These are phyloP conservation scores for Cryptococcus wingfieldii DNA, from an alignment of 1,284 basidiomycete species.

Conservation along the genomic window DNA sequence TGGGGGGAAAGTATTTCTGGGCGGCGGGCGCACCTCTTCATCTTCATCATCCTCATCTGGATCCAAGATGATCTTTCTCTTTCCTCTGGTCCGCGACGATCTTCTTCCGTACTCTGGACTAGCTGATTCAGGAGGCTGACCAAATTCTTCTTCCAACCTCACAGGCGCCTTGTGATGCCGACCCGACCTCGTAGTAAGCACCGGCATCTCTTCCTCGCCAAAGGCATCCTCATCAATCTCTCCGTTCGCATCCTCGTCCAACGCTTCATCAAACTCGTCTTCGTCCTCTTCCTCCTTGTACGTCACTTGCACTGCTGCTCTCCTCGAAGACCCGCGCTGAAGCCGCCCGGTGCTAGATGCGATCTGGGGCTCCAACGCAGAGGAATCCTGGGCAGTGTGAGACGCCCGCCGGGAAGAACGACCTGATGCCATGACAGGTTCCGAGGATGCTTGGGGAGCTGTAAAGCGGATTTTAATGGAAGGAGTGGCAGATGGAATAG, in stretches of 20 bases:
- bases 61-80: conserved; percentile 25
- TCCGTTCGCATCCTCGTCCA: conserved; percentile 35
- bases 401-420: neutral
- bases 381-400: neutral
- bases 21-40: conserved; percentile 10
- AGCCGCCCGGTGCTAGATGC: conserved; percentile 8
- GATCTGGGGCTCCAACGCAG: neutral
- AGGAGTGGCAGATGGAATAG: neutral
- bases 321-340: conserved; percentile 10
- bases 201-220: conserved; percentile 6
- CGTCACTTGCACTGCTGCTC: conserved; percentile 8
- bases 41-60: conserved; percentile 38
- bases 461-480: conserved; percentile 23
- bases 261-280: conserved; percentile 13
- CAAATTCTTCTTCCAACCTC: conserved; percentile 32
- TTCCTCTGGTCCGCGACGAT: conserved; percentile 28
- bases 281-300: conserved; percentile 23
- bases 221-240: conserved; percentile 12
- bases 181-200: conserved; percentile 9
- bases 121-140: neutral
- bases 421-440: conserved; percentile 2
- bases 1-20: conserved; percentile 22
- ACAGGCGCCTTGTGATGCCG: conserved; percentile 52
- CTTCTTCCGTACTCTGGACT: conserved; percentile 1
- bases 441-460: neutral